Conservation (phyloP, 2,329 filamentous ascomycete genomes). For the Fusarium nematophilum region DNA sequence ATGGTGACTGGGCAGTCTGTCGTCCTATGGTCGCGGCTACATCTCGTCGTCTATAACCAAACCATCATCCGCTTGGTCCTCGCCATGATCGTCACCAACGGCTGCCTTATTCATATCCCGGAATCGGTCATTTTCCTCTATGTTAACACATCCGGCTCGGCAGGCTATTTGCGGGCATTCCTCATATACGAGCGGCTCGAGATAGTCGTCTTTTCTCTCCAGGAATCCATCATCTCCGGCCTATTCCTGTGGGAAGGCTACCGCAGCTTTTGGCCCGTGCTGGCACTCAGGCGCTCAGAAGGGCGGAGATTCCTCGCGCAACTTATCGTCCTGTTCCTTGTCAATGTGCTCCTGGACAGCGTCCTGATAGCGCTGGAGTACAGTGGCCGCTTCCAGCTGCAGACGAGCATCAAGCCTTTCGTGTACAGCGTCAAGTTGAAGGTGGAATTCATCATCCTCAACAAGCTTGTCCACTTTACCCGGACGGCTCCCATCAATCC, state of each 20-base stretch:
- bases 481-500: no score
- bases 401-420: conserved; percentile 36
- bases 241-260: conserved; percentile 36
- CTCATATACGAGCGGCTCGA: conserved; percentile 35
- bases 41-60: conserved; percentile 32
- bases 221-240: conserved; percentile 30
- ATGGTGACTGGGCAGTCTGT: conserved; percentile 36
- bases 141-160: conserved; percentile 23
- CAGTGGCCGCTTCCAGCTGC: conserved; percentile 33
- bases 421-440: conserved; percentile 38
- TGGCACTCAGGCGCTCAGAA: conserved; percentile 18
- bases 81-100: conserved; percentile 34
- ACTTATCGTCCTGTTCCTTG: conserved; percentile 17
- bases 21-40: conserved; percentile 30
- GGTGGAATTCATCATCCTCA: conserved; percentile 36
- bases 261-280: conserved; percentile 28
- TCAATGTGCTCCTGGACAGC: conserved; percentile 2
- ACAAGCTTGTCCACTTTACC: conserved; percentile 8
- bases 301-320: conserved; percentile 33
- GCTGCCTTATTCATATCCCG: conserved; percentile 29
- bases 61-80: conserved; percentile 32
- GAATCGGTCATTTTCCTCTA: conserved; percentile 28
- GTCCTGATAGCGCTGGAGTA: conserved; percentile 35
- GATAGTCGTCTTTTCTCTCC: conserved; percentile 30
- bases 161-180: conserved; percentile 20